Percentiles rank a stretch among this genome's conserved stretches.
phyloP scores from a whole-genome alignment of 1,284 basidiomycete species.

The Irpex lacteus region DNA sequence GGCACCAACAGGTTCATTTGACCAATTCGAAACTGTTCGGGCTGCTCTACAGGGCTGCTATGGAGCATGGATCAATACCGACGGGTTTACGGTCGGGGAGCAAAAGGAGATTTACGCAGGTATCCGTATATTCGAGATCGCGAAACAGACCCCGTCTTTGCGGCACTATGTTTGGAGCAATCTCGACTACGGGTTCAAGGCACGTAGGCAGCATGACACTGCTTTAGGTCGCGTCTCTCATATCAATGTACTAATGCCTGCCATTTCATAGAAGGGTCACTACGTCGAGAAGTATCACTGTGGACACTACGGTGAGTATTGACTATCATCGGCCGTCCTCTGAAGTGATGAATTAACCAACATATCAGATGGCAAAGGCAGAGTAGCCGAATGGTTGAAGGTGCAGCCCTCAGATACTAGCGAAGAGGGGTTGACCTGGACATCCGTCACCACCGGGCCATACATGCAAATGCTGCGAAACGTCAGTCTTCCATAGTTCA shows the following conservation, averaged over 20 bases:
- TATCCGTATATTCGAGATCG: slow-evolving; percentile 46
- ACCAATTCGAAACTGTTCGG: slow-evolving; percentile 31
- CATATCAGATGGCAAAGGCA: slow-evolving; percentile 33
- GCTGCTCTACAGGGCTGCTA: slow-evolving; percentile 40
- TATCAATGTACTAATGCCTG: not conserved
- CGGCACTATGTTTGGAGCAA: slow-evolving; percentile 48
- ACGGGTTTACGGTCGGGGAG: slow-evolving; percentile 45
- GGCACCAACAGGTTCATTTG: slow-evolving; percentile 19
- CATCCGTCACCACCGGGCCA: slow-evolving; percentile 27
- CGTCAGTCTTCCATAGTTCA: slow-evolving; percentile 10
- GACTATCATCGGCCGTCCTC: not conserved
- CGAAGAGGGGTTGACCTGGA: slow-evolving; percentile 35
- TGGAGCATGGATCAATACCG: slow-evolving; percentile 46
- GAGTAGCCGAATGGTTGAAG: slow-evolving; percentile 41
- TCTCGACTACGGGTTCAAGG: slow-evolving; percentile 44
- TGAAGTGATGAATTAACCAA: not conserved
- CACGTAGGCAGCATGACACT: no score
- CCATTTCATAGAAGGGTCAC: slow-evolving; percentile 18
- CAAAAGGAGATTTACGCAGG: slow-evolving; percentile 40
- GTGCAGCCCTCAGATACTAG: slow-evolving; percentile 37
- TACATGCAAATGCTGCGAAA: slow-evolving; percentile 33
- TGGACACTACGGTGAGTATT: slow-evolving; percentile 29
- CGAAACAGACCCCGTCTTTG: slow-evolving; percentile 36
- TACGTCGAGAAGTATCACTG: slow-evolving; percentile 28
- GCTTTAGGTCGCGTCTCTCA: no score